Evolutionary conservation across 2,329 filamentous ascomycete genomes (phyloP).

Genomic region (Colletotrichum camelliae): DNA sequence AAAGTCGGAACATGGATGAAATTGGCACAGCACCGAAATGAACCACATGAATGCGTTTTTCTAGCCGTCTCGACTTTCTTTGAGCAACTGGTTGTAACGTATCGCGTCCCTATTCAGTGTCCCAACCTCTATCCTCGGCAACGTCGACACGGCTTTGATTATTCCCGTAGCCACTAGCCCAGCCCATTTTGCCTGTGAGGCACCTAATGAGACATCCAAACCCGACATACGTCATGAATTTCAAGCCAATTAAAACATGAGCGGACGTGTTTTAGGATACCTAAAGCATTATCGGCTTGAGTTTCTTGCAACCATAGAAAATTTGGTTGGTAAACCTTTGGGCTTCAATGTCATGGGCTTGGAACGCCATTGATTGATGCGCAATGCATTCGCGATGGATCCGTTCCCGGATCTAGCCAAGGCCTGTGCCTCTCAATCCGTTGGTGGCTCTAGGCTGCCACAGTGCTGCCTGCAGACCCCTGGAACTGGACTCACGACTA

Average conservation of each 20-base stretch:
- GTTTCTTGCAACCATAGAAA: neutral
- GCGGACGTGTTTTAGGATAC: neutral
- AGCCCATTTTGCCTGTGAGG: neutral
- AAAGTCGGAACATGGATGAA: neutral
- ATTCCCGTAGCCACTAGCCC: neutral
- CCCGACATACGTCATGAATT: neutral
- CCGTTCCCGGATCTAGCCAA: neutral
- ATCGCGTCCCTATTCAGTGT: neutral
- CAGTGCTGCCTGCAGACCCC: neutral
- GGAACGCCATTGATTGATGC: neutral
- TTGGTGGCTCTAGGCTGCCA: neutral
- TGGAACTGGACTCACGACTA: neutral
- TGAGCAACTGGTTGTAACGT: neutral
- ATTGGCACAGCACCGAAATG: rapidly evolving
- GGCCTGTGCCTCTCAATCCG: neutral
- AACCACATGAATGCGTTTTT: neutral
- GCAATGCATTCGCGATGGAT: neutral
- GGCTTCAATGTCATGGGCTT: rapidly evolving
- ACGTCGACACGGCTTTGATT: neutral
- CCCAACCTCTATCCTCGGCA: neutral
- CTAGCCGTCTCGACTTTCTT: rapidly evolving
- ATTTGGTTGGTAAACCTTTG: rapidly evolving
- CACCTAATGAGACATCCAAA: neutral
- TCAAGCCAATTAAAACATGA: neutral
- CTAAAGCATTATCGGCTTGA: neutral